phyloP scores from a whole-genome alignment of 768 basidiomycete genomes.

The Podaxis rugospora region DNA sequence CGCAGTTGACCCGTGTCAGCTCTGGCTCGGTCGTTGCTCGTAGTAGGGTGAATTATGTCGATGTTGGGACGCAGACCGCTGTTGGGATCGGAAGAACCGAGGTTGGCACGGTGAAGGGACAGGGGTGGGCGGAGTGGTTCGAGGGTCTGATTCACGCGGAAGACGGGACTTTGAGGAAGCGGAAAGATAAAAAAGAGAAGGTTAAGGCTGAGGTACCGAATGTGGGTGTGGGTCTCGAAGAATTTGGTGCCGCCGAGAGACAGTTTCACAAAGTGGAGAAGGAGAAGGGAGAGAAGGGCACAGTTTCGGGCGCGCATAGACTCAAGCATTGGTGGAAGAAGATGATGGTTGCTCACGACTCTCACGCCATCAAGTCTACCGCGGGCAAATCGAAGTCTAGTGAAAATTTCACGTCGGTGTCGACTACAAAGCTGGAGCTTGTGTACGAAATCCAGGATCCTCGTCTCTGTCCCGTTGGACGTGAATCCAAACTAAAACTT shows the following conservation, averaged over 20 bases:
- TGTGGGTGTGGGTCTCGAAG: background rate
- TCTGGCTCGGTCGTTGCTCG: background rate
- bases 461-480: slow-evolving; percentile 34
- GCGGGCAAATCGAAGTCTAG: background rate
- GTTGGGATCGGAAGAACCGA: background rate
- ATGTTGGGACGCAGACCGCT: slow-evolving; percentile 6
- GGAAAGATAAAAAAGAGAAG: slow-evolving; percentile 36
- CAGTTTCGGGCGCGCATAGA: slow-evolving; percentile 37
- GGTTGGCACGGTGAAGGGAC: background rate
- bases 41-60: background rate
- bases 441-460: slow-evolving; percentile 35
- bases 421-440: slow-evolving; percentile 27
- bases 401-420: background rate
- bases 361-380: slow-evolving; percentile 11
- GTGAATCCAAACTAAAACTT: slow-evolving; percentile 26
- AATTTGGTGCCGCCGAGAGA: slow-evolving; percentile 12
- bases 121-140: slow-evolving; percentile 9
- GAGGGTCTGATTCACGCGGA: slow-evolving; percentile 5
- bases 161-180: slow-evolving; percentile 25
- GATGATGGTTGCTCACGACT: slow-evolving; percentile 39
- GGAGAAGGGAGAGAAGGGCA: slow-evolving; percentile 22
- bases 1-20: slow-evolving; percentile 7
- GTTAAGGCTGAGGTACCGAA: slow-evolving; percentile 26
- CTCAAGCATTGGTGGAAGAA: slow-evolving; percentile 64
- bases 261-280: slow-evolving; percentile 9